A percentile compares a stretch with the other conserved stretches of the same genome.
phyloP scores from a whole-genome alignment of 352 stramenopile species.

The Phytophthora europaea region DNA sequence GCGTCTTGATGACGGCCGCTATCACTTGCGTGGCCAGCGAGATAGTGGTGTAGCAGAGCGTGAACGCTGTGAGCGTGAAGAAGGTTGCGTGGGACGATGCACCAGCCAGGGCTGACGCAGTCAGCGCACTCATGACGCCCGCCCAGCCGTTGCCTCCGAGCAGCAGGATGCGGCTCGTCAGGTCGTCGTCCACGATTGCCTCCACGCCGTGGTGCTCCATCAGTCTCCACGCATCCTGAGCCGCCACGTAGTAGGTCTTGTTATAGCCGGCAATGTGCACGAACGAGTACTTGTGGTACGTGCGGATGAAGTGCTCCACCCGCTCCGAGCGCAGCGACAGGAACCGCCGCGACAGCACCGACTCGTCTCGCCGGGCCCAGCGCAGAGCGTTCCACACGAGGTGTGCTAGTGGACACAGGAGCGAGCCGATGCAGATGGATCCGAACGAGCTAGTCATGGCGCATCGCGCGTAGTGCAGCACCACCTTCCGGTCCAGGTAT shows the following conservation, averaged over 20 bases:
- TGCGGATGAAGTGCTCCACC: constrained; percentile 83
- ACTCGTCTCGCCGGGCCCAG: constrained; percentile 81
- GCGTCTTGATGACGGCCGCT: constrained; percentile 82
- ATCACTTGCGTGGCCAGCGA: constrained; percentile 82
- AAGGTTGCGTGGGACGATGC: constrained; percentile 75
- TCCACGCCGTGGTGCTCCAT: constrained; percentile 86
- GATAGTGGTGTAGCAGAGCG: constrained; percentile 84
- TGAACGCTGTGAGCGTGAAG: constrained; percentile 79
- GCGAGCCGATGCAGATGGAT: constrained; percentile 86
- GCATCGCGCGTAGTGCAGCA: constrained; percentile 75
- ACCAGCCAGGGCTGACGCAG: constrained; percentile 57
- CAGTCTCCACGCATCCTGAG: constrained; percentile 79
- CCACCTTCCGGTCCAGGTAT: constrained; percentile 59
- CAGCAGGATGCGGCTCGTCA: constrained; percentile 82
- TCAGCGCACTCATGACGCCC: constrained; percentile 81
- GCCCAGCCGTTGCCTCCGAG: constrained; percentile 82
- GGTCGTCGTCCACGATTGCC: constrained; percentile 87
- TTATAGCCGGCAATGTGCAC: constrained; percentile 85
- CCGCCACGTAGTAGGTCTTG: constrained; percentile 84
- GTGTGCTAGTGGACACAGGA: constrained; percentile 82
- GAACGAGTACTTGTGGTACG: constrained; percentile 91
- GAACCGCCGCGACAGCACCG: constrained; percentile 67
- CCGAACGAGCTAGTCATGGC: constrained; percentile 81
- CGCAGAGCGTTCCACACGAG: constrained; percentile 83
- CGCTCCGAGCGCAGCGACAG: constrained; percentile 67